Evolutionary conservation across 768 basidiomycete species (phyloP).

Genomic region (Boletus tomentosulus): DNA sequence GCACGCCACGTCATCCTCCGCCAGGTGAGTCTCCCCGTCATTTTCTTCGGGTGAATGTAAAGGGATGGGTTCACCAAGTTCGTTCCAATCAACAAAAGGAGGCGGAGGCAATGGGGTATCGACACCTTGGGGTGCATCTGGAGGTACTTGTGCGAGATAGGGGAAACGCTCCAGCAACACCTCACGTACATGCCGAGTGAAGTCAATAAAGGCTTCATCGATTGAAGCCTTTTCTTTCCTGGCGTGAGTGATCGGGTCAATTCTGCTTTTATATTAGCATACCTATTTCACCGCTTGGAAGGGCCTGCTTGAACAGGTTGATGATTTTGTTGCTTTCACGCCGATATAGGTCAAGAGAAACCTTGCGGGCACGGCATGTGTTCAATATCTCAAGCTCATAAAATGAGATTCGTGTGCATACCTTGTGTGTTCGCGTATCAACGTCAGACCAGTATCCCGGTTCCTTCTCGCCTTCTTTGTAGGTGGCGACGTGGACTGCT

Average conservation of each 20-base stretch:
- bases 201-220: slow-evolving; percentile 94
- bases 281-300: slow-evolving; percentile 84
- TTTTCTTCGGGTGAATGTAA: slow-evolving; percentile 34
- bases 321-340: slow-evolving; percentile 88
- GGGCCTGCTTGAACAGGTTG: slow-evolving; percentile 71
- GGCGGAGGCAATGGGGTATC: slow-evolving; percentile 79
- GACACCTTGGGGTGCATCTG: slow-evolving; percentile 60
- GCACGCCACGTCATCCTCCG: slow-evolving; percentile 31
- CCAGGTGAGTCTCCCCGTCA: slow-evolving; percentile 9
- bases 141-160: slow-evolving; percentile 66
- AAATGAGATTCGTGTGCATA: slow-evolving; percentile 25
- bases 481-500: slow-evolving; percentile 93
- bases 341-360: slow-evolving; percentile 90
- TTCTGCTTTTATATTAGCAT: slow-evolving; percentile 11
- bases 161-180: slow-evolving; percentile 72
- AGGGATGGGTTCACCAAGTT: slow-evolving; percentile 60
- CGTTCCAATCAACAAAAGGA: slow-evolving; percentile 58
- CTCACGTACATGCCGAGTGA: slow-evolving; percentile 77
- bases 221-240: slow-evolving; percentile 90
- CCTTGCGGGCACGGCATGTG: slow-evolving; percentile 39
- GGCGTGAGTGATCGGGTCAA: background rate
- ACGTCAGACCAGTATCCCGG: slow-evolving; percentile 92
- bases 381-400: background rate
- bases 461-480: slow-evolving; percentile 79
- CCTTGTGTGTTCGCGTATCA: slow-evolving; percentile 90